Conservation (phyloP, 2,329 filamentous ascomycete species). For the Helicocarpus griseus region DNA sequence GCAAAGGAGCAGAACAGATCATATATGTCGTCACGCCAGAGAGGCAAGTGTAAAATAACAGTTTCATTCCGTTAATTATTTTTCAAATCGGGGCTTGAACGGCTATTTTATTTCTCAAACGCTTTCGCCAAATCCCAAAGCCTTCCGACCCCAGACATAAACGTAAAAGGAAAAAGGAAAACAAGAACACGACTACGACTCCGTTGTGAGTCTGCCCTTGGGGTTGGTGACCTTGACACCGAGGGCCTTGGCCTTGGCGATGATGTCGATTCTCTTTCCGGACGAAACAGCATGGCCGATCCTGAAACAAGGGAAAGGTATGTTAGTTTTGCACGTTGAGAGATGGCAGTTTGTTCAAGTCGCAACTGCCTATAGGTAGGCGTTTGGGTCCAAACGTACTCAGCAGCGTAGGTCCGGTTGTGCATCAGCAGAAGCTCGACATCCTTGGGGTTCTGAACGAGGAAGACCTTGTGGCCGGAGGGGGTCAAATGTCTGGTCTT, state of each 20-base stretch:
- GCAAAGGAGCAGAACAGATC: not conserved
- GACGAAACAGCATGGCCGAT: slow-evolving; percentile 97
- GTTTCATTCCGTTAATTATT: slow-evolving; percentile 2
- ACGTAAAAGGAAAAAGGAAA: slow-evolving; percentile 1
- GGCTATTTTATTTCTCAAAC: slow-evolving; percentile 3
- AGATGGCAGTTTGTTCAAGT: not conserved
- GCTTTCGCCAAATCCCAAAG: slow-evolving; percentile 3
- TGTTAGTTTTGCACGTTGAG: slow-evolving; percentile 27
- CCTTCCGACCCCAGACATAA: not conserved
- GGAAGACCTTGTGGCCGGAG: slow-evolving; percentile 98
- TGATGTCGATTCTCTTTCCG: slow-evolving; percentile 96
- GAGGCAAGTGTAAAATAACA: not conserved
- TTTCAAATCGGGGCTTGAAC: slow-evolving; percentile 1
- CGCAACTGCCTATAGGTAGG: not conserved
- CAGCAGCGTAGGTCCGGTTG: slow-evolving; percentile 97
- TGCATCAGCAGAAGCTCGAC: slow-evolving; percentile 99
- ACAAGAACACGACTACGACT: slow-evolving; percentile 38
- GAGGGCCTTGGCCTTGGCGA: slow-evolving; percentile 93
- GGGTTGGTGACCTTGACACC: slow-evolving; percentile 99
- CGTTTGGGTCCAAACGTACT: slow-evolving; percentile 55
- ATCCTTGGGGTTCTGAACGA: slow-evolving; percentile 93
- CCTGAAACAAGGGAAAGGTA: slow-evolving; percentile 40
- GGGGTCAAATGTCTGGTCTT: slow-evolving; percentile 99
- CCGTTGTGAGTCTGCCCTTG: slow-evolving; percentile 97
- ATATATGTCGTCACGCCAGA: not conserved